A percentile compares a stretch with the other conserved stretches of the same genome.
phyloP scores from a whole-genome alignment of 495 filamentous ascomycete genomes.

The Bombardia bombarda region DNA sequence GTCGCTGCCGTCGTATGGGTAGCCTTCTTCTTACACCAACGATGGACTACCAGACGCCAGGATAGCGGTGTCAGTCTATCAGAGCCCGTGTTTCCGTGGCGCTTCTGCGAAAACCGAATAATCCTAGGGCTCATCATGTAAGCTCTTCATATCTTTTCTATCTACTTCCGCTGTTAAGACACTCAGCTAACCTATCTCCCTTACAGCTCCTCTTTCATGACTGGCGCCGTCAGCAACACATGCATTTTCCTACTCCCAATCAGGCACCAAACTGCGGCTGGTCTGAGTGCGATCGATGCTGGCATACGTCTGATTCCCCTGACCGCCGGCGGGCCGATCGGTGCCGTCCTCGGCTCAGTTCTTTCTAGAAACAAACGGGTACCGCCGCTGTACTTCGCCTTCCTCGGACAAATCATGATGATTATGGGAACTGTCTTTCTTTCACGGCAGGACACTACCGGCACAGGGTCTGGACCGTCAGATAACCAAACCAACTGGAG shows the following conservation, averaged over 20 bases:
- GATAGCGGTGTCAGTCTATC: neutral
- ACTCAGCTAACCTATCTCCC: neutral
- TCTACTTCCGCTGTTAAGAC: constrained; percentile 8
- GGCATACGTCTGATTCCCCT: constrained; percentile 23
- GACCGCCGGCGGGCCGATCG: constrained; percentile 16
- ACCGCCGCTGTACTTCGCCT: neutral
- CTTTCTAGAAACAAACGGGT: neutral
- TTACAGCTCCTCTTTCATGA: neutral
- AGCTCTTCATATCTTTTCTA: neutral
- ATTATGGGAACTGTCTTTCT: neutral
- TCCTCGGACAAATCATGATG: neutral
- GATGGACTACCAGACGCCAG: no score
- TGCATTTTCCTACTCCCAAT: constrained; percentile 39
- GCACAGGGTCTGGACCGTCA: no score
- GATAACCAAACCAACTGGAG: neutral
- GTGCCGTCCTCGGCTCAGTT: neutral
- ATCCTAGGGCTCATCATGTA: constrained; percentile 10
- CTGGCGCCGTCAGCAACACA: constrained; percentile 10
- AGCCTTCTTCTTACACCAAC: neutral
- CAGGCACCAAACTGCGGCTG: constrained; percentile 38
- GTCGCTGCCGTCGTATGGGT: neutral
- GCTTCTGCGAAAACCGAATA: constrained; percentile 9
- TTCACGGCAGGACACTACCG: no score
- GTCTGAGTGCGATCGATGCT: constrained; percentile 23
- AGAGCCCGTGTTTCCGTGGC: constrained; percentile 16